These are phyloP conservation scores for Rhodotorula sp. DNA, from an alignment of 1,284 basidiomycete genomes.

Conservation along the genomic window DNA sequence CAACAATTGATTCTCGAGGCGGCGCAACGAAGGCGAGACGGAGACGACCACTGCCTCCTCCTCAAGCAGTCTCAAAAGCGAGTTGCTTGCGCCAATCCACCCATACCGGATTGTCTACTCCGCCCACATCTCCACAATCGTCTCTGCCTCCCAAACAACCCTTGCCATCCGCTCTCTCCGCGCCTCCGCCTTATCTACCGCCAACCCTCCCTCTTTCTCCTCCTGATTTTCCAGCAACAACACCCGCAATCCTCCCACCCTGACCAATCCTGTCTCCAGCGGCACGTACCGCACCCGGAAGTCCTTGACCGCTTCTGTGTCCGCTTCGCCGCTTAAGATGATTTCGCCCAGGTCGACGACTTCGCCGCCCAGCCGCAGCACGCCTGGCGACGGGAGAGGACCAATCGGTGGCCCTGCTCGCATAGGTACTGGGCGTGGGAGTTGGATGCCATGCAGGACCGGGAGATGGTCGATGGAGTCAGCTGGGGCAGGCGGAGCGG, in stretches of 20 bases:
- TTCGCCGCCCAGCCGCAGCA: background rate
- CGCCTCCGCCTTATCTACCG: background rate
- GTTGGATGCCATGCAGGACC: background rate
- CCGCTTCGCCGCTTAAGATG: background rate
- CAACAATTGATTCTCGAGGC: too few relatives aligned
- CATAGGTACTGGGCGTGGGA: background rate
- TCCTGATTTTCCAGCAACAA: slow-evolving; percentile 5
- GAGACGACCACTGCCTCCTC: background rate
- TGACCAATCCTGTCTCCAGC: background rate
- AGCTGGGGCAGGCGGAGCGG: background rate
- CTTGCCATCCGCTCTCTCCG: background rate
- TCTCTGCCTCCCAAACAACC: slow-evolving; percentile 3
- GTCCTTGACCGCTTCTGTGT: background rate
- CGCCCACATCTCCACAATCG: slow-evolving; percentile 12
- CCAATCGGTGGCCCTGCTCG: background rate
- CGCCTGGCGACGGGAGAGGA: background rate
- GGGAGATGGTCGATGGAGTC: background rate
- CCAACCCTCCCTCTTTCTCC: background rate
- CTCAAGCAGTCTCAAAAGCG: too few relatives aligned
- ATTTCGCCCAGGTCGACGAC: slow-evolving; percentile 2
- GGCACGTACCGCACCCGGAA: background rate
- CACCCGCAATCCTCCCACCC: slow-evolving; percentile 11
- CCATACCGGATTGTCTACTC: background rate
- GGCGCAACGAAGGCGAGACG: too few relatives aligned
- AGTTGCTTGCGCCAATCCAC: too few relatives aligned